A percentile compares a stretch with the other conserved stretches of the same genome.
Conservation (phyloP, 305 asterid genomes). For the Fraxinus paxiana region DNA sequence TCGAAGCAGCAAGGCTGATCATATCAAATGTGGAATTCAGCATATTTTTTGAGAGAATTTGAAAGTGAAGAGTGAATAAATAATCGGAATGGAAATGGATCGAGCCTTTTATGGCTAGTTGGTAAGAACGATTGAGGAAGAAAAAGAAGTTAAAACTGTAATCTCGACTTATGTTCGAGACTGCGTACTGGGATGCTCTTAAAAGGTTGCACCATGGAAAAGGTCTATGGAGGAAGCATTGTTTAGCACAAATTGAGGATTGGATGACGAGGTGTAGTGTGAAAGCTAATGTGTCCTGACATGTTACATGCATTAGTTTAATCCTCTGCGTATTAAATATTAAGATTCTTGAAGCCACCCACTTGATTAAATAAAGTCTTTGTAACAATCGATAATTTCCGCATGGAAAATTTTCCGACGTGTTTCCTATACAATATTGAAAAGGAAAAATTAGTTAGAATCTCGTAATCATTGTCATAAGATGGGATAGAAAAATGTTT, state of each 20-base stretch:
- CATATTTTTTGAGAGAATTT: slow-evolving; percentile 20
- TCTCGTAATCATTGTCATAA: background rate
- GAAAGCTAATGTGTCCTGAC: slow-evolving; percentile 32
- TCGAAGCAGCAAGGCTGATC: slow-evolving; percentile 48
- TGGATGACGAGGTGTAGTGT: slow-evolving; percentile 28
- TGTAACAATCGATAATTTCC: background rate
- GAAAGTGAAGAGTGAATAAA: background rate
- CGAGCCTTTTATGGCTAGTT: slow-evolving; percentile 13
- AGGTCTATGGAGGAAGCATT: slow-evolving; percentile 33
- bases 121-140: background rate
- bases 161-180: background rate
- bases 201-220: slow-evolving; percentile 25
- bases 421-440: background rate
- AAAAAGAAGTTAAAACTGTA: background rate
- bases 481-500: background rate
- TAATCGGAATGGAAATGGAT: slow-evolving; percentile 1
- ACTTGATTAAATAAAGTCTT: background rate
- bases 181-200: background rate
- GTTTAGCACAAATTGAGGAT: slow-evolving; percentile 18
- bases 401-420: background rate
- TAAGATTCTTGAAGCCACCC: background rate
- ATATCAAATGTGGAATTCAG: slow-evolving; percentile 41
- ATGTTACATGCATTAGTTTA: background rate
- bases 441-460: background rate
- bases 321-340: background rate